Evolutionary conservation across 139 green algal species (phyloP), one percentile per base, ranked within the genome.

Genomic region (Tetradesmus lagerheimii): DNA sequence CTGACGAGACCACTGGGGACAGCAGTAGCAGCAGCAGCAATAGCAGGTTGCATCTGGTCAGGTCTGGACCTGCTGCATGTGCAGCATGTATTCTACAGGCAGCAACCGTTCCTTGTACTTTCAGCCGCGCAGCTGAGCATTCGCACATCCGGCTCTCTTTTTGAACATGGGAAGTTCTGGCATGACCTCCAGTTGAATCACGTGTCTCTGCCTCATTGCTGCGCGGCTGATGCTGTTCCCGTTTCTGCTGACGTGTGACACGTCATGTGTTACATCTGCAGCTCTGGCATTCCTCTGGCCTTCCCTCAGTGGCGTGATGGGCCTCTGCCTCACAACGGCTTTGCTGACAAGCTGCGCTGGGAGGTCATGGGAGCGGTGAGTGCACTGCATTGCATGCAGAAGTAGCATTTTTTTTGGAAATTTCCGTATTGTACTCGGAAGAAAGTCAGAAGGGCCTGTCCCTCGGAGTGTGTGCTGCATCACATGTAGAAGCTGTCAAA

Each of bases 231-330:
- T 43, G 76, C 4, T 18, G 45, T 12, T 77, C 12, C 50, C 35
- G 47, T 47, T 71, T n/a, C 45, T 76, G 47, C 23, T 47, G 39
- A 9, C 16, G 4, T 29, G 8, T 53, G 9, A n/a, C 37, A 31
- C 35, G 11, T 66, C 29, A 6, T 64, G 15, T 85, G 14, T 62
- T 18, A n/a, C 45, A 57, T 3, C 39, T 43, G 29, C n/a, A 79
- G 76, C 89, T 93, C 90, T 67, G 92, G 93, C 37, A 85, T 93
- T 12, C 86, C 88, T 9, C 34, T 95, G 8, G 84, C 87, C 39
- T 95, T 95, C 80, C 93, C 93, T n/a, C 91, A 94, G 90, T 94
- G 93, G 85, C 89, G 93, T 4, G 92, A 92, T 3, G 92, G 92
- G 0, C 35, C 27, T 57, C 41, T 90, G 80, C 86, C 91, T 14